Evolutionary conservation across 805 yeast species (phyloP).

Genomic region (Brettanomyces anomalus): DNA sequence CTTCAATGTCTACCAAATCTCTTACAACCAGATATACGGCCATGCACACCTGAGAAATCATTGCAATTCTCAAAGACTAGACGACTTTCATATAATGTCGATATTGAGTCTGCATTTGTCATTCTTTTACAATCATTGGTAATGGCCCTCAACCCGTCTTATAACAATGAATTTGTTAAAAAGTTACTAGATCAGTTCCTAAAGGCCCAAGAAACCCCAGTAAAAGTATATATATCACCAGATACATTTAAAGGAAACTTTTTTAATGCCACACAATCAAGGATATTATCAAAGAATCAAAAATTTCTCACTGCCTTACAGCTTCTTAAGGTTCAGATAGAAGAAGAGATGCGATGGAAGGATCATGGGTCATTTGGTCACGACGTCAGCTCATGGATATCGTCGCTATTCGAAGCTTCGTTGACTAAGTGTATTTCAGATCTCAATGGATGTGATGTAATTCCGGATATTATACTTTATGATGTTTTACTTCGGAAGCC

Average conservation of each 20-base stretch:
- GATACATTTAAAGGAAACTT: neutral
- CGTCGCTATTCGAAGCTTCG: slow-evolving; percentile 20
- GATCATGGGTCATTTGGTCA: slow-evolving; percentile 1
- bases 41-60: too few relatives aligned
- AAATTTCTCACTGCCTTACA: slow-evolving; percentile 8
- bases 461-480: slow-evolving; percentile 21
- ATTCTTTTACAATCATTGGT: slow-evolving; percentile 14
- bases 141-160: slow-evolving; percentile 7
- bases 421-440: slow-evolving; percentile 10
- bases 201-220: slow-evolving; percentile 4
- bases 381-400: slow-evolving; percentile 18
- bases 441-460: slow-evolving; percentile 9
- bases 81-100: slow-evolving; percentile 2
- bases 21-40: too few relatives aligned
- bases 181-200: slow-evolving; percentile 1
- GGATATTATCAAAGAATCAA: slow-evolving; percentile 2
- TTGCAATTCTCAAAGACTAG: too few relatives aligned
- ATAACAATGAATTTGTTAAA: slow-evolving; percentile 5
- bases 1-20: slow-evolving; percentile 1
- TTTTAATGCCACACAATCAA: neutral
- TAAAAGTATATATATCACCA: neutral
- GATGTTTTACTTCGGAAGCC: slow-evolving; percentile 22
- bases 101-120: slow-evolving; percentile 19
- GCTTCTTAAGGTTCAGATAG: slow-evolving; percentile 16
- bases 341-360: slow-evolving; percentile 14